Conservation (phyloP, 1,284 basidiomycete species). For the Ceratobasidium sp. region DNA sequence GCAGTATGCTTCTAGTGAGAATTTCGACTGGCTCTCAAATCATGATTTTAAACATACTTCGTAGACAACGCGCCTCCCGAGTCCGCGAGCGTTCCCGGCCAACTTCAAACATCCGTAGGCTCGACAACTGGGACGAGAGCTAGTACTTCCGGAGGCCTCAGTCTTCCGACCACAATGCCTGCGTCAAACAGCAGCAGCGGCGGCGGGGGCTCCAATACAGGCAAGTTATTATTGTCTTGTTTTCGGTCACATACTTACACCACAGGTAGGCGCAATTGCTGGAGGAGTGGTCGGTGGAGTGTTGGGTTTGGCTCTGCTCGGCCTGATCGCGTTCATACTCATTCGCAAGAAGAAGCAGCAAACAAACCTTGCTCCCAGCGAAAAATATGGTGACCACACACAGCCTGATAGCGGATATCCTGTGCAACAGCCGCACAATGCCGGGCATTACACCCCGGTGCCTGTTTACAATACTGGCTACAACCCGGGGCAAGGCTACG, state of each 20-base stretch:
- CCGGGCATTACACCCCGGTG: constrained; percentile 17
- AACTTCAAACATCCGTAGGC: not conserved
- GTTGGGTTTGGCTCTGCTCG: constrained; percentile 42
- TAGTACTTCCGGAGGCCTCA: not conserved
- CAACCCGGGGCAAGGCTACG: not conserved
- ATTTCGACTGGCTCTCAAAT: not conserved
- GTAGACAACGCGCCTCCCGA: constrained; percentile 4
- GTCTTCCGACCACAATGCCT: not conserved
- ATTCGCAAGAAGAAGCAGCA: not conserved
- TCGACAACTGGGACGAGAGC: not conserved
- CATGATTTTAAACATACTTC: not conserved
- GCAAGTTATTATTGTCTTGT: not conserved
- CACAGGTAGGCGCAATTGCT: constrained; percentile 43
- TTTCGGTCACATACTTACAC: not conserved
- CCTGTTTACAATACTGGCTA: not conserved
- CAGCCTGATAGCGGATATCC: constrained; percentile 13
- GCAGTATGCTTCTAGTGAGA: constrained; percentile 13
- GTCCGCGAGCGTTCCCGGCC: constrained; percentile 11
- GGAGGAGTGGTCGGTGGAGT: constrained; percentile 48
- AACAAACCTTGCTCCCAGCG: not conserved
- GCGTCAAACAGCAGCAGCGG: not conserved
- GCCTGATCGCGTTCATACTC: constrained; percentile 43
- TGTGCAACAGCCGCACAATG: constrained; percentile 20
- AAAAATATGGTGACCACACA: not conserved
- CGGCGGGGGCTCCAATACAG: constrained; percentile 5